Percentiles rank a stretch among this genome's conserved stretches.
These are phyloP conservation scores for Aspergillus sp. DNA, from an alignment of 2,329 filamentous ascomycete genomes.

Conservation along the genomic window DNA sequence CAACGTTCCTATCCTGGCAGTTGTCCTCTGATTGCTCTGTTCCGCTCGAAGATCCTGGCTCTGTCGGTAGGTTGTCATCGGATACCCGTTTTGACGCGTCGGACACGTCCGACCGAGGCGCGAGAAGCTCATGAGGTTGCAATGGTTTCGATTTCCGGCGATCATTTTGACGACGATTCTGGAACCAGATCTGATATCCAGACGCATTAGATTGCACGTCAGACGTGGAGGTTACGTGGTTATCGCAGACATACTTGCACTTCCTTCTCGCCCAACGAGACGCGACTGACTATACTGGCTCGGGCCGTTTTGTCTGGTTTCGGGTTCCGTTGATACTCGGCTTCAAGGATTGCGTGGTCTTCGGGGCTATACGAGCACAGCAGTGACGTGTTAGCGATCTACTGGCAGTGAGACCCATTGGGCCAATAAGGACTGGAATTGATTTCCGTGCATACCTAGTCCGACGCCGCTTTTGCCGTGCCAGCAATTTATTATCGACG, in stretches of 20 bases:
- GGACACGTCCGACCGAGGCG: conserved; percentile 32
- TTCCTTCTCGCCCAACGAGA: conserved; percentile 91
- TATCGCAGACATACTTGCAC: conserved; percentile 71
- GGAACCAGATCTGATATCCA: conserved; percentile 83
- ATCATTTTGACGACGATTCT: conserved; percentile 91
- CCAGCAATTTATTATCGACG: conserved; percentile 61
- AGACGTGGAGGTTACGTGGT: neutral
- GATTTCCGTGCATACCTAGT: conserved; percentile 54
- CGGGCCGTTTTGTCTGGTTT: conserved; percentile 91
- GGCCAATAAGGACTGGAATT: conserved; percentile 4
- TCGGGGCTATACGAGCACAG: conserved; percentile 62
- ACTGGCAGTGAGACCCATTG: neutral
- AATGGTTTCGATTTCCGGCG: conserved; percentile 84
- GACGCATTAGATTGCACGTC: neutral
- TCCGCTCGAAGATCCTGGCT: conserved; percentile 32
- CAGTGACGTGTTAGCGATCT: conserved; percentile 10
- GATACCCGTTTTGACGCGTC: conserved; percentile 31
- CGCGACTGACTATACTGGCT: conserved; percentile 78
- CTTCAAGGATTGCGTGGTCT: conserved; percentile 85
- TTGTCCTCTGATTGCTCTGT: conserved; percentile 30
- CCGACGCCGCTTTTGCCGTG: conserved; percentile 61
- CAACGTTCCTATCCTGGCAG: conserved; percentile 20
- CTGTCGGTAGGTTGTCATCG: conserved; percentile 32
- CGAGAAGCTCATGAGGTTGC: conserved; percentile 70
- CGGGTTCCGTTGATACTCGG: conserved; percentile 78